Evolutionary conservation across 2,329 filamentous ascomycete genomes (phyloP).

Genomic region (Cryoendolithus antarcticus): DNA sequence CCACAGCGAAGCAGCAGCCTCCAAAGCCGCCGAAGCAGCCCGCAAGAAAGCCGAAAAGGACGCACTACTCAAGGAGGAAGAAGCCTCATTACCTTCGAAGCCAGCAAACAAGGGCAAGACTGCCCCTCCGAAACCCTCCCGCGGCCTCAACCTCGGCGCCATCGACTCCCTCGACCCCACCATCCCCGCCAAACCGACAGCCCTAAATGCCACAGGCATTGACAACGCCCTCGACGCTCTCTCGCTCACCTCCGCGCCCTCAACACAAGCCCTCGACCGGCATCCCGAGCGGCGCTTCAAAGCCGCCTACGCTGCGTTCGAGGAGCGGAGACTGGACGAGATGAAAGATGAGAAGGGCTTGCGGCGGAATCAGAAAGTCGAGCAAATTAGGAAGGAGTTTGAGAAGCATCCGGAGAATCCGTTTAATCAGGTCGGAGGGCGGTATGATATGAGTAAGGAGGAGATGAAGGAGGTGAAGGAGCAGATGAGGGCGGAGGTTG

Average conservation of each 20-base stretch:
- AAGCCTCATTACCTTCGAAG: constrained; percentile 52
- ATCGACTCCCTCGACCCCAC: constrained; percentile 45
- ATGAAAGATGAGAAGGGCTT: constrained; percentile 77
- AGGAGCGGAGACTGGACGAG: constrained; percentile 69
- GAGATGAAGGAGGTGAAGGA: constrained; percentile 57
- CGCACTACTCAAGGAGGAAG: constrained; percentile 70
- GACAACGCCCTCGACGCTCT: constrained; percentile 88
- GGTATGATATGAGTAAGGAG: constrained; percentile 66
- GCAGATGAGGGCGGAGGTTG: constrained; percentile 19
- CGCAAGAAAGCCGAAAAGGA: constrained; percentile 90
- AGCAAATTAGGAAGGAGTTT: constrained; percentile 81
- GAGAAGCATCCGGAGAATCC: constrained; percentile 91
- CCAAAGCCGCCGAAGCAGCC: constrained; percentile 69
- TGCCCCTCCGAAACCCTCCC: constrained; percentile 40
- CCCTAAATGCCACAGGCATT: constrained; percentile 75
- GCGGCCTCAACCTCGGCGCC: constrained; percentile 62
- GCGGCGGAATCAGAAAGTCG: constrained; percentile 70
- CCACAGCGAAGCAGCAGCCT: constrained; percentile 65
- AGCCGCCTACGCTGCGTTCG: constrained; percentile 71
- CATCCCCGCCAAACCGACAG: constrained; percentile 35
- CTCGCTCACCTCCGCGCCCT: constrained; percentile 46
- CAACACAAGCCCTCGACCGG: constrained; percentile 61
- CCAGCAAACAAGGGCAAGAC: constrained; percentile 57
- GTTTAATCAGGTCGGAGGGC: constrained; percentile 70
- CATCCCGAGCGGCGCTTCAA: constrained; percentile 83